phyloP scores from a whole-genome alignment of 1,139 yeast genomes.

The Saccharomyces hybrid region DNA sequence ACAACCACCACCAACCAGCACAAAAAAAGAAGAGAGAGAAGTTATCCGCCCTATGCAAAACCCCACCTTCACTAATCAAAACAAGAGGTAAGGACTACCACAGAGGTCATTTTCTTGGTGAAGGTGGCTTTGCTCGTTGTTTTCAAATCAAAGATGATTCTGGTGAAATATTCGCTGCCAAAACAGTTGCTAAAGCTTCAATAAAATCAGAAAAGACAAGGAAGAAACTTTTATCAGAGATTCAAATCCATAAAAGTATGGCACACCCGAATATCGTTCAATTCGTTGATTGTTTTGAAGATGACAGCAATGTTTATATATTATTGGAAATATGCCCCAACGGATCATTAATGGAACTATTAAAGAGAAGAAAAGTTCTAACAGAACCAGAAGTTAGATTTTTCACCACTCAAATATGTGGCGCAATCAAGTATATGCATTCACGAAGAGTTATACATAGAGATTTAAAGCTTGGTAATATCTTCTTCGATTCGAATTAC shows the following conservation, averaged over 20 bases:
- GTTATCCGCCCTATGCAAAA: constrained; percentile 75
- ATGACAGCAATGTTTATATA: constrained; percentile 86
- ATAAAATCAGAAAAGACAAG: constrained; percentile 86
- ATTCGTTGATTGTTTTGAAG: constrained; percentile 92
- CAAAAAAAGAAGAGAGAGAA: constrained; percentile 71
- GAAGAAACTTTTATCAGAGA: constrained; percentile 82
- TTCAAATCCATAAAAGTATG: constrained; percentile 88
- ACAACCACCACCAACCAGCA: constrained; percentile 22
- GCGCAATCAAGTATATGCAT: constrained; percentile 89
- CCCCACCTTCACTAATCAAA: constrained; percentile 86
- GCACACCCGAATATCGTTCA: constrained; percentile 84
- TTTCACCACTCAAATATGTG: constrained; percentile 86
- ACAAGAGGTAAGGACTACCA: constrained; percentile 87
- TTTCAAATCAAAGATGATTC: constrained; percentile 89
- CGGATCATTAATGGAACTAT: constrained; percentile 85
- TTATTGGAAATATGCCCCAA: constrained; percentile 90
- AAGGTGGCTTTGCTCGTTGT: constrained; percentile 98
- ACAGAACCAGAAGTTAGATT: constrained; percentile 88
- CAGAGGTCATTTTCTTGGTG: constrained; percentile 87
- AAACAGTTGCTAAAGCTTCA: constrained; percentile 94
- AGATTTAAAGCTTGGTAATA: constrained; percentile 82
- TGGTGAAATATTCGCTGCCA: constrained; percentile 89
- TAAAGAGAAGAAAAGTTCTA: constrained; percentile 72
- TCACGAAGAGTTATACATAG: constrained; percentile 90
- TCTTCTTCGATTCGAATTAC: constrained; percentile 87